Evolutionary conservation across 176 grass and related monocot genomes (phyloP).

Genomic region (Otatea glauca): DNA sequence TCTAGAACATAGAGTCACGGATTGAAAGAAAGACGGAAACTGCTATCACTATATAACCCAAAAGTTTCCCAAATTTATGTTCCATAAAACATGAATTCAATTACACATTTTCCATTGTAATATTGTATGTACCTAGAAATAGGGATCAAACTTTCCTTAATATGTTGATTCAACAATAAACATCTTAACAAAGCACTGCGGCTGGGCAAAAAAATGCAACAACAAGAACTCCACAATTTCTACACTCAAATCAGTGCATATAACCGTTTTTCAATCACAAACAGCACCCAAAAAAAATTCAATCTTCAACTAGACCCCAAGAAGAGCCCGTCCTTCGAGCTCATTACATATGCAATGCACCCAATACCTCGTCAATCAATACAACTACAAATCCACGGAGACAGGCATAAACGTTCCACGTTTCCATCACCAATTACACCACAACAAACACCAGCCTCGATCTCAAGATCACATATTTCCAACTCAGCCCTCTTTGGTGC

Average conservation of each 20-base stretch:
- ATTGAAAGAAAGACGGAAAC: not conserved
- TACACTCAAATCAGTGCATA: not conserved
- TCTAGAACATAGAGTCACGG: not conserved
- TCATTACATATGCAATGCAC: slow-evolving; percentile 2
- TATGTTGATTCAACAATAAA: not conserved
- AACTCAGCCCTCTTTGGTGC: not conserved
- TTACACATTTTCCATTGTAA: not conserved
- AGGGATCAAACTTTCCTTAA: not conserved
- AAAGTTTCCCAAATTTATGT: not conserved
- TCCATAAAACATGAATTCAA: not conserved
- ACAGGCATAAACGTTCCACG: not conserved
- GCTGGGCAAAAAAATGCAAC: not conserved
- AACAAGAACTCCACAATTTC: not conserved
- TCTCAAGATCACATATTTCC: not conserved
- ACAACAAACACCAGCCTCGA: slow-evolving; percentile 4
- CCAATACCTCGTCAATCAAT: not conserved
- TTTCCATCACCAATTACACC: not conserved
- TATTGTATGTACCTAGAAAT: not conserved
- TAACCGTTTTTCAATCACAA: not conserved
- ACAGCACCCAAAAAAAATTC: not conserved
- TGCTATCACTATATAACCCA: not conserved
- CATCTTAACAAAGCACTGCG: not conserved
- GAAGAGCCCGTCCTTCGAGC: not conserved
- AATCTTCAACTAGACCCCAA: not conserved
- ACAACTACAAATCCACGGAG: not conserved